These are phyloP conservation scores for Allium fistulosum DNA, from an alignment of 106 monocot genomes.

Conservation along the genomic window DNA sequence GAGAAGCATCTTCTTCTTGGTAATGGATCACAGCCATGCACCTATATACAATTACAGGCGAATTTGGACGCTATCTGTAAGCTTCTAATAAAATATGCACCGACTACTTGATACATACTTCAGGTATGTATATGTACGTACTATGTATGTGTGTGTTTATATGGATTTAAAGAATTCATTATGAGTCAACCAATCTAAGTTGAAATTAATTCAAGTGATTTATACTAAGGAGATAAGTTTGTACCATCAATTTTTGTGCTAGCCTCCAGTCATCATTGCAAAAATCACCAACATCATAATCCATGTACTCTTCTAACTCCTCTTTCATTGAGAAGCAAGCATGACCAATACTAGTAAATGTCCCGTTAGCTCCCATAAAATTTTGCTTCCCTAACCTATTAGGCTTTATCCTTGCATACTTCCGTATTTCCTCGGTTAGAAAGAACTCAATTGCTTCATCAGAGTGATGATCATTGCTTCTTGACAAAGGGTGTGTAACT, in stretches of 20 bases:
- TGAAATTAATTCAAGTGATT: no score
- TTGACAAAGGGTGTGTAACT: neutral
- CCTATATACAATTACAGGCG: no score
- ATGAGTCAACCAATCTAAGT: no score
- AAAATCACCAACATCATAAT: conserved; percentile 73
- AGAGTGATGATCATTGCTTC: neutral
- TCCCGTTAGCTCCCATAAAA: conserved; percentile 80
- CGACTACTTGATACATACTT: no score
- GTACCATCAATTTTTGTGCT: conserved; percentile 33
- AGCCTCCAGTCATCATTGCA: conserved; percentile 75
- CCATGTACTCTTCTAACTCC: conserved; percentile 76
- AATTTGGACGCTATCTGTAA: no score
- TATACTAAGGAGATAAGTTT: no score
- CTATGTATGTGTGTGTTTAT: no score
- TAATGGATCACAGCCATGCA: conserved; percentile 63
- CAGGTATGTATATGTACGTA: no score
- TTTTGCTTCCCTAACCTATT: conserved; percentile 71
- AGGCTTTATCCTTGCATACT: conserved; percentile 38
- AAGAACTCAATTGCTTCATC: neutral
- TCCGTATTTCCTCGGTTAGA: conserved; percentile 3
- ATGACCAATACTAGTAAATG: conserved; percentile 67
- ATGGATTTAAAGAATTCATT: no score
- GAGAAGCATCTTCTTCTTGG: conserved; percentile 62
- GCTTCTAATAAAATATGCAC: no score
- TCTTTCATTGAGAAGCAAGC: conserved; percentile 65